A percentile compares a stretch with the other conserved stretches of the same genome.
phyloP scores from a whole-genome alignment of 2,329 filamentous ascomycete genomes.

The Colletotrichum trifolii region DNA sequence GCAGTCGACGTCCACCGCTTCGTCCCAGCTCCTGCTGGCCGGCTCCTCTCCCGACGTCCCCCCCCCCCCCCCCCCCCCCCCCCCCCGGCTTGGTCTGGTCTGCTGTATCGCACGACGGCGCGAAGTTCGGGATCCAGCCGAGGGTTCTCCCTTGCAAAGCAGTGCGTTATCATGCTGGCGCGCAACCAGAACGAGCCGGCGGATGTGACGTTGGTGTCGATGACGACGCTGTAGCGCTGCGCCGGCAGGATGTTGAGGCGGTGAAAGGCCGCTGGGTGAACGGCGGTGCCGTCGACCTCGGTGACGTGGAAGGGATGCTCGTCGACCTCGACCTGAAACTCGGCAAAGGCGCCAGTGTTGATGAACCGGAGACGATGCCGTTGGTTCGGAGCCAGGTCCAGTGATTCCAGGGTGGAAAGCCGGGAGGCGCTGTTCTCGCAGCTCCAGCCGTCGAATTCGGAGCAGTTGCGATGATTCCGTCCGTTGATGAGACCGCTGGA shows the following conservation, averaged over 20 bases:
- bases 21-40: slow-evolving; percentile 60
- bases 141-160: slow-evolving; percentile 48
- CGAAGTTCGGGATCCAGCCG: slow-evolving; percentile 45
- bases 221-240: slow-evolving; percentile 75
- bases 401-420: slow-evolving; percentile 41
- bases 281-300: slow-evolving; percentile 77
- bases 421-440: slow-evolving; percentile 52
- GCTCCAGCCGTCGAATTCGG: slow-evolving; percentile 49
- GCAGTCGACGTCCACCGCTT: slow-evolving; percentile 59
- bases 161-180: slow-evolving; percentile 58
- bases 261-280: slow-evolving; percentile 67
- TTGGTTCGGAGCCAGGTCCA: slow-evolving; percentile 61
- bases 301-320: slow-evolving; percentile 72
- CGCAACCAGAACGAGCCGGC: slow-evolving; percentile 71
- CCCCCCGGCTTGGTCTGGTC: not conserved
- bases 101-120: slow-evolving; percentile 46
- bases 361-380: slow-evolving; percentile 75
- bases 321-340: slow-evolving; percentile 78
- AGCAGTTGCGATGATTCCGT: slow-evolving; percentile 47
- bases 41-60: slow-evolving; percentile 38
- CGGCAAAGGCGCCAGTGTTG: slow-evolving; percentile 77
- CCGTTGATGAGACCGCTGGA: slow-evolving; percentile 74
- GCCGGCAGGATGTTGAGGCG: slow-evolving; percentile 75
- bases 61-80: too few species aligned
- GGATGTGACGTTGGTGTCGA: slow-evolving; percentile 68